Evolutionary conservation across 2,329 filamentous ascomycete genomes (phyloP), one percentile per base, ranked within the genome.

Genomic region (Pseudocercospora fuligena): DNA sequence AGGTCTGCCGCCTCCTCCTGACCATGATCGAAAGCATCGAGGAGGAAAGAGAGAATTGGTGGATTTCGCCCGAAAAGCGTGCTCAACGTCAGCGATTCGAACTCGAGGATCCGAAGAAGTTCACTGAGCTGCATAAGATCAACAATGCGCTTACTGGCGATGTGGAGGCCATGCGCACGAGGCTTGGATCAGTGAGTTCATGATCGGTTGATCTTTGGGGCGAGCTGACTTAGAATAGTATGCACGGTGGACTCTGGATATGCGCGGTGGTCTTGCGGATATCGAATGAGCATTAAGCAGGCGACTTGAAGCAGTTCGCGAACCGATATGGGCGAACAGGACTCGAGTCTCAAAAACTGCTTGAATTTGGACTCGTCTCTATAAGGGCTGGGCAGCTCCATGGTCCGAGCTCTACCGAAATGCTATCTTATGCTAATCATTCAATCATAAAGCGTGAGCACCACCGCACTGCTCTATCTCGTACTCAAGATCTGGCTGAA

Each of bases 401-500:
- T n/a, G 49, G 25, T 11, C 49, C 8, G 4, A 29, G 21, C 49
- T 25, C 23, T 23, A 40, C 31, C 51, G 27, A 56, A 33, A 31
- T 33, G 51, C 51, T 27, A 33, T 29, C 47, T n/a, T 31, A 43
- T 25, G 9, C 56, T 25, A 9, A 36, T 43, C 54, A 46, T 12
- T 29, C 31, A 19, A 36, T 69, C 66, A 73, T 5, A 25, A 36
- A 54, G 69, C 72, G 43, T 75, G 72, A 33, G 67, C 73, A 31
- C 71, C 73, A 6, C 66, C 64, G 33, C 73, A 73, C 68, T 74
- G 70, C 64, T 69, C 69, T 21, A 72, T 72, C 64, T 77, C 75
- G 40, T 70, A 85, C 58, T 84, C 80, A 21, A 84, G 73, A 70
- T 86, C 82, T 2, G 83, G 83, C 73, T 85, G 83, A 29, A 84